Conservation (phyloP, 2,329 filamentous ascomycete species). For the Chaetothyriales sp. region DNA sequence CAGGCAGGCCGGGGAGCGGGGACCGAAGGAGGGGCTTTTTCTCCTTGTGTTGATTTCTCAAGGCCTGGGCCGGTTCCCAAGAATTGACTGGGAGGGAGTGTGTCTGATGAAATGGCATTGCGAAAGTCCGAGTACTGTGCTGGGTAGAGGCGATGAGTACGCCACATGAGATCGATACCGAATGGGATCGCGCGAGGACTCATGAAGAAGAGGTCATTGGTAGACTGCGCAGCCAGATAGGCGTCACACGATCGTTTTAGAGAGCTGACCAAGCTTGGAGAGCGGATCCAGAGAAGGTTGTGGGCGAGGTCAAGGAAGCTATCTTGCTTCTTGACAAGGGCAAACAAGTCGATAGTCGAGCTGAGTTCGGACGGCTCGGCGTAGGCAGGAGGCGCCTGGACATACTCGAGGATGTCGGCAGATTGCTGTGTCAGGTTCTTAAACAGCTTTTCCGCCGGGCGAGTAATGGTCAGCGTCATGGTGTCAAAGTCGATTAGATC, state of each 20-base stretch:
- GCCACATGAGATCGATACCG: conserved; percentile 8
- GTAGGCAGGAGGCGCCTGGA: conserved; percentile 9
- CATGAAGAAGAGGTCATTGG: neutral
- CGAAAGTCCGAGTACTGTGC: conserved; percentile 1
- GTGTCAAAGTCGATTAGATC: conserved; percentile 7
- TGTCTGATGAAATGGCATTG: neutral
- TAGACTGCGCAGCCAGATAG: neutral
- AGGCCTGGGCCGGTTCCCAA: neutral
- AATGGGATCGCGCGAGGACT: neutral
- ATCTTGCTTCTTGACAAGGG: conserved; percentile 3
- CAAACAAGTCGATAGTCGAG: conserved; percentile 5
- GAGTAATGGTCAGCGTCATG: conserved; percentile 6
- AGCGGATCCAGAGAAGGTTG: conserved; percentile 10
- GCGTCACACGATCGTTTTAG: conserved; percentile 1
- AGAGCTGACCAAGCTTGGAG: conserved; percentile 7
- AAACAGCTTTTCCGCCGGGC: conserved; percentile 8
- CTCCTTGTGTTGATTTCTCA: neutral
- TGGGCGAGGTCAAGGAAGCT: conserved; percentile 6
- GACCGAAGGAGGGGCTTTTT: neutral
- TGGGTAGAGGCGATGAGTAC: conserved; percentile 10
- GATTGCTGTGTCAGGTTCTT: conserved; percentile 7
- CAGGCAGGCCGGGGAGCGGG: neutral
- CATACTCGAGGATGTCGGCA: conserved; percentile 10
- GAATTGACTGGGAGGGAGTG: neutral
- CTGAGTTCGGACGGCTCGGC: neutral